These are phyloP conservation scores for Corniculantispora saksenae DNA, from an alignment of 2,329 filamentous ascomycete species.

Conservation along the genomic window DNA sequence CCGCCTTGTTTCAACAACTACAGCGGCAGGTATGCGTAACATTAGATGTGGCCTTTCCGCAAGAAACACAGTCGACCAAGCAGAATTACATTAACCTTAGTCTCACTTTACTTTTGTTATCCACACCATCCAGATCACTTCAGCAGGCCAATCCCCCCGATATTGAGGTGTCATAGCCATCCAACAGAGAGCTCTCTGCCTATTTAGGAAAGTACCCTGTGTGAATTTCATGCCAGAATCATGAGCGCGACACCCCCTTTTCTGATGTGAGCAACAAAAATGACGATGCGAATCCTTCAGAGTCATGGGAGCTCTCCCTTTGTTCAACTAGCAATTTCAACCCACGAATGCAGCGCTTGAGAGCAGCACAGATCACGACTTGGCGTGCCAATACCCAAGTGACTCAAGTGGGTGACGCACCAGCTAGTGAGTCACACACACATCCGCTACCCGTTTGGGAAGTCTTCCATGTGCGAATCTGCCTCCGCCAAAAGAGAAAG, in stretches of 20 bases:
- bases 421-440: slow-evolving; percentile 5
- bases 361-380: background rate
- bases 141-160: background rate
- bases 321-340: background rate
- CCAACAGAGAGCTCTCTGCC: background rate
- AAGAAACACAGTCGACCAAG: no score
- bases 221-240: background rate
- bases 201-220: background rate
- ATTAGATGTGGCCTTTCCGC: no score
- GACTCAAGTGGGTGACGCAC: slow-evolving; percentile 2
- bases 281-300: background rate
- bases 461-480: background rate
- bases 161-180: background rate
- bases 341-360: background rate
- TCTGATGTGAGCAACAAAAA: background rate
- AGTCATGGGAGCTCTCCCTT: background rate
- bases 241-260: no score
- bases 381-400: background rate
- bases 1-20: no score
- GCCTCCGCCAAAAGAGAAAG: background rate
- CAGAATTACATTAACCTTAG: no score
- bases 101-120: no score
- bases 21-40: no score
- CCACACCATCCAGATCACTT: background rate
- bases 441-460: background rate